A percentile compares a stretch with the other conserved stretches of the same genome.
Evolutionary conservation across 257 asterid genomes (phyloP).

Genomic region (Ocimum tenuiflorum): DNA sequence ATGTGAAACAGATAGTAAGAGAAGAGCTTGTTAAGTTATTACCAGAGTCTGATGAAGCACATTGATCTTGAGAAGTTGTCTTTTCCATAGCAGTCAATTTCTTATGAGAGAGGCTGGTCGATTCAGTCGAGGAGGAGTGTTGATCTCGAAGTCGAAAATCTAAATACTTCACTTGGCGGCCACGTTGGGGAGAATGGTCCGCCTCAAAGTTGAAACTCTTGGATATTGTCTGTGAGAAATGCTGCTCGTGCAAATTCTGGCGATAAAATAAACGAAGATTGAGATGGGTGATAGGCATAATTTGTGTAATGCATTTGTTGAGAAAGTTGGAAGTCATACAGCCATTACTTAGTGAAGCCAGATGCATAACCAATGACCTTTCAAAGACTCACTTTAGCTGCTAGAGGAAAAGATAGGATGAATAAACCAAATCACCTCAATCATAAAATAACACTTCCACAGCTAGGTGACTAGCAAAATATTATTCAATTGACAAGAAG

Average conservation of each 20-base stretch:
- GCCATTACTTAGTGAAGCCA: conserved; percentile 27
- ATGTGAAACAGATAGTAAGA: background rate
- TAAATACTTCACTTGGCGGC: conserved; percentile 32
- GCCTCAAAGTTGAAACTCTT: conserved; percentile 27
- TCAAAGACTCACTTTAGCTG: conserved; percentile 19
- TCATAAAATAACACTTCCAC: background rate
- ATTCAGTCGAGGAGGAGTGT: conserved; percentile 37
- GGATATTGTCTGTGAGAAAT: conserved; percentile 21
- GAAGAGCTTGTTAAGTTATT: conserved; percentile 9
- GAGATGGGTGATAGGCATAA: background rate
- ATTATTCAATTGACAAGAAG: too few relatives aligned
- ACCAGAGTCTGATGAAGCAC: conserved; percentile 68
- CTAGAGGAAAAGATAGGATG: conserved; percentile 1
- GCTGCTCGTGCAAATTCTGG: conserved; percentile 30
- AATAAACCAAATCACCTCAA: background rate
- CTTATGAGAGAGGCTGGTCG: conserved; percentile 31
- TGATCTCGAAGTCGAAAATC: conserved; percentile 35
- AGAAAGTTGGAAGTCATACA: conserved; percentile 28
- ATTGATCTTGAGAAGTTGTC: conserved; percentile 53
- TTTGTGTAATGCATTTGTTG: conserved; percentile 11
- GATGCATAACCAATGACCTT: conserved; percentile 20
- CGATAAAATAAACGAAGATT: conserved; percentile 15
- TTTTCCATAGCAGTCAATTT: conserved; percentile 36
- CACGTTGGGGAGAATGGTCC: conserved; percentile 21
- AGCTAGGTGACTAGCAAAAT: too few relatives aligned